Conservation (phyloP, 176 grass and related monocot genomes). For the Aegilops speltoides region DNA sequence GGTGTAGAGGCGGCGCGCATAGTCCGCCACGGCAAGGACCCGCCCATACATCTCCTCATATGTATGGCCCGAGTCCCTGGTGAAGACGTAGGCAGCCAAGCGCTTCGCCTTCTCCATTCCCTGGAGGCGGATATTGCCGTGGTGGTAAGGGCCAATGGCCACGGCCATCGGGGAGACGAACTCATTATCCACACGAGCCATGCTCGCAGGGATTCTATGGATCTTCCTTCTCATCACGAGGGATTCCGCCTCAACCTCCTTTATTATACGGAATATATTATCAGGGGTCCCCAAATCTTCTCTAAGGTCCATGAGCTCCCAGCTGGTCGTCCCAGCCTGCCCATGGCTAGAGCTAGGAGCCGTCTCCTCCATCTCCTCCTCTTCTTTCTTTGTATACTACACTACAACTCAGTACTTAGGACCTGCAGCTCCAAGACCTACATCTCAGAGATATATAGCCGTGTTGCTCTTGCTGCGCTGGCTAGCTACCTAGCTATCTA, state of each 20-base stretch:
- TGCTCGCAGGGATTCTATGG: neutral
- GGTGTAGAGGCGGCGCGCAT: neutral
- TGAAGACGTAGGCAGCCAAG: neutral
- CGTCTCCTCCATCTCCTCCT: too few relatives aligned
- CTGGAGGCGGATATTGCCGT: neutral
- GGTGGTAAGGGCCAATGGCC: slow-evolving; percentile 23
- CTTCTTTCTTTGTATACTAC: too few relatives aligned
- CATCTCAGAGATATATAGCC: too few relatives aligned
- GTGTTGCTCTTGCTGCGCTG: too few relatives aligned
- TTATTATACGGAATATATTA: too few relatives aligned
- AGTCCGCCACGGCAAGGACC: neutral
- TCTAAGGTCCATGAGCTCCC: too few relatives aligned
- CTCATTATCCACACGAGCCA: neutral
- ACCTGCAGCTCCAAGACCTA: too few relatives aligned
- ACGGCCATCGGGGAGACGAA: neutral
- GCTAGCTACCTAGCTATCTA: too few relatives aligned
- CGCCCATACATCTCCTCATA: neutral
- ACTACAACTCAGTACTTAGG: too few relatives aligned
- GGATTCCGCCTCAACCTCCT: too few relatives aligned
- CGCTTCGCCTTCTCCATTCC: slow-evolving; percentile 12
- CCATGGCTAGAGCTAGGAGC: too few relatives aligned
- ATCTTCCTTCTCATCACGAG: neutral
- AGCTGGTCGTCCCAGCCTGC: accelerated
- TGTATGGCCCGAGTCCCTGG: neutral
- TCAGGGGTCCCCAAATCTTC: too few relatives aligned